Evolutionary conservation across 148 eudicot species (phyloP).

Genomic region (Pharnaceum exiguum): DNA sequence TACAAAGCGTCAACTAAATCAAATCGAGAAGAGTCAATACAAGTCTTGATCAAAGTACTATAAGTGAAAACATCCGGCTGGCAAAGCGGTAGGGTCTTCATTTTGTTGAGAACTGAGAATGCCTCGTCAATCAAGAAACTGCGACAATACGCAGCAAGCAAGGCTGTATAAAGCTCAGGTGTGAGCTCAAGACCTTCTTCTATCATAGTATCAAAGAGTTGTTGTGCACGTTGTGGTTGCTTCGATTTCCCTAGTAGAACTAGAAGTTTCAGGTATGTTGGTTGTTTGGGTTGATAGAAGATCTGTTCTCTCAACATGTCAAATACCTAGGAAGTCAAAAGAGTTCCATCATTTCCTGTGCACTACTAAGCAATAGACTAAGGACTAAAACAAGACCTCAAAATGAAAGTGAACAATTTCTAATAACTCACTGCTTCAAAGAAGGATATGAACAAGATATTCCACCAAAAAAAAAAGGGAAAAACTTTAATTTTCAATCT

Average conservation of each 20-base stretch:
- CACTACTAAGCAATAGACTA: neutral
- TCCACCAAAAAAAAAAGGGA: too few species aligned
- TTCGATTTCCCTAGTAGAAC: slow-evolving; percentile 81
- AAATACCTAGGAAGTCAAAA: slow-evolving; percentile 52
- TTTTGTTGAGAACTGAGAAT: slow-evolving; percentile 48
- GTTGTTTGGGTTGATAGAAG: slow-evolving; percentile 88
- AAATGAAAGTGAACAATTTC: too few species aligned
- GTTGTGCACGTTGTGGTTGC: slow-evolving; percentile 72
- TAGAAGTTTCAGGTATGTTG: slow-evolving; percentile 88
- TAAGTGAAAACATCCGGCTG: slow-evolving; percentile 93
- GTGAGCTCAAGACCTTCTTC: slow-evolving; percentile 80
- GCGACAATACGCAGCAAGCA: slow-evolving; percentile 80
- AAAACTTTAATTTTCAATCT: too few species aligned
- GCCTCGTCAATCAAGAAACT: slow-evolving; percentile 65
- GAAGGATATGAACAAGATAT: too few species aligned
- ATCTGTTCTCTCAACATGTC: slow-evolving; percentile 87
- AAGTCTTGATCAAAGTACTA: slow-evolving; percentile 78
- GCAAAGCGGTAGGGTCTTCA: slow-evolving; percentile 78
- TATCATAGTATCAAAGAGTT: slow-evolving; percentile 70
- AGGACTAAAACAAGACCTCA: too few species aligned
- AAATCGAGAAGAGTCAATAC: slow-evolving; percentile 63
- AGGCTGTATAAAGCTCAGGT: slow-evolving; percentile 69
- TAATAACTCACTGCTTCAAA: too few species aligned
- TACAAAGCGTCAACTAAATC: slow-evolving; percentile 72
- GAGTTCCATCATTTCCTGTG: neutral